phyloP scores from a whole-genome alignment of 1,139 yeast species.

The Lodderomyces theae region DNA sequence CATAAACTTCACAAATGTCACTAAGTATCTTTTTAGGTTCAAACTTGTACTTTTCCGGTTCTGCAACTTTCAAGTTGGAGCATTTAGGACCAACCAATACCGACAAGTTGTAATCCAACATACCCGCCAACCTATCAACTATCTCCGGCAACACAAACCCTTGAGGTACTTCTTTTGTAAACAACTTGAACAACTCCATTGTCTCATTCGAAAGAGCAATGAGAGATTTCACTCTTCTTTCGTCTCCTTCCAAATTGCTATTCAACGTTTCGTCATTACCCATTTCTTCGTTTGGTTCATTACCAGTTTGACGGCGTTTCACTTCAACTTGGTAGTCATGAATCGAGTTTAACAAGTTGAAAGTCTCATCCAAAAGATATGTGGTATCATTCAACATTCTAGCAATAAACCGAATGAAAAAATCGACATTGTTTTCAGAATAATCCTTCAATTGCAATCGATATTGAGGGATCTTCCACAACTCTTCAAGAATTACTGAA shows the following conservation, averaged over 20 bases:
- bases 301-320: constrained; percentile 21
- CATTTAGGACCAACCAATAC: constrained; percentile 95
- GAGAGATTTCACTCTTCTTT: constrained; percentile 75
- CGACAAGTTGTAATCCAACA: constrained; percentile 88
- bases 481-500: constrained; percentile 74
- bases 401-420: constrained; percentile 89
- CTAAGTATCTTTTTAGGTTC: constrained; percentile 72
- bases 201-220: constrained; percentile 85
- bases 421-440: constrained; percentile 65
- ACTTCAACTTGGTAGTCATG: constrained; percentile 68
- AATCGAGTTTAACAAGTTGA: constrained; percentile 72
- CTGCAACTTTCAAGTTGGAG: constrained; percentile 77
- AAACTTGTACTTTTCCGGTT: constrained; percentile 82
- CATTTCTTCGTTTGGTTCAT: constrained; percentile 39
- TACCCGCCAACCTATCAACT: constrained; percentile 90
- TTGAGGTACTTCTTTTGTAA: constrained; percentile 81
- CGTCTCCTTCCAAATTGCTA: constrained; percentile 57
- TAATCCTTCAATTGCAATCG: constrained; percentile 66
- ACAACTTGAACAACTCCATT: constrained; percentile 70
- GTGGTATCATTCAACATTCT: constrained; percentile 94
- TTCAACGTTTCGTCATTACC: constrained; percentile 62
- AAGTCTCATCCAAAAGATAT: constrained; percentile 84
- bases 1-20: constrained; percentile 71
- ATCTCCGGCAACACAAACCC: constrained; percentile 88
- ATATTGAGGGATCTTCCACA: constrained; percentile 75